Percentiles rank a stretch among this genome's conserved stretches.
Conservation (phyloP, 768 basidiomycete species). For the Amanita inopinata region DNA sequence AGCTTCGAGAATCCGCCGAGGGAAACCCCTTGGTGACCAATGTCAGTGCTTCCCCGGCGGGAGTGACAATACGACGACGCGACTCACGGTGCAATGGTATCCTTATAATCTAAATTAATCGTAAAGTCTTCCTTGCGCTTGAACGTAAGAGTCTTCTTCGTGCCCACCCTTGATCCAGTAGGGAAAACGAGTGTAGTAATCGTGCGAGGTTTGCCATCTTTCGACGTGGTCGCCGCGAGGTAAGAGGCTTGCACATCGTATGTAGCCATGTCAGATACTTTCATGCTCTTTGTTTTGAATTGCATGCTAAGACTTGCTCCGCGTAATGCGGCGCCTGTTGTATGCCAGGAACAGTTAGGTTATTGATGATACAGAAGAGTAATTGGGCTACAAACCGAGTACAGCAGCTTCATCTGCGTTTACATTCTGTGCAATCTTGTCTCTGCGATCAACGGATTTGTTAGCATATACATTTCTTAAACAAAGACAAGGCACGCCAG, state of each 20-base stretch:
- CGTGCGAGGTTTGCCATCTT: conserved; percentile 45
- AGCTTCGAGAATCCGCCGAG: conserved; percentile 64
- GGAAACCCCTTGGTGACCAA: conserved; percentile 75
- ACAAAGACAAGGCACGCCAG: background rate
- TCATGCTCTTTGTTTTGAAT: conserved; percentile 91
- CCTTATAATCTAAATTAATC: conserved; percentile 72
- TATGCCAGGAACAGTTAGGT: conserved; percentile 7
- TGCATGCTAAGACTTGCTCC: conserved; percentile 83
- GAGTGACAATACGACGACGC: background rate
- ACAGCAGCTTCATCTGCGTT: conserved; percentile 97
- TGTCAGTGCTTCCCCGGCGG: too few species aligned
- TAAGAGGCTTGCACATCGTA: conserved; percentile 79
- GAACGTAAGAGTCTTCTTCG: conserved; percentile 81
- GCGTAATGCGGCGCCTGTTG: conserved; percentile 70
- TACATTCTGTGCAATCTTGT: conserved; percentile 87
- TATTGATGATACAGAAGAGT: background rate
- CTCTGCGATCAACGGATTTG: conserved; percentile 25
- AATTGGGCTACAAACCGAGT: conserved; percentile 55
- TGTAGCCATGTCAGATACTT: conserved; percentile 61
- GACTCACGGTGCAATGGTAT: conserved; percentile 48
- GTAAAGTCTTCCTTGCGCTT: conserved; percentile 79
- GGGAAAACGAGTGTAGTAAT: conserved; percentile 77
- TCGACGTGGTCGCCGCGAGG: conserved; percentile 46
- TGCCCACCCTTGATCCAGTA: conserved; percentile 61
- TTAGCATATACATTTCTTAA: background rate